Percentiles rank a stretch among this genome's conserved stretches.
Conservation (phyloP, 202 grass and related monocot species). For the Zizania palustris region DNA sequence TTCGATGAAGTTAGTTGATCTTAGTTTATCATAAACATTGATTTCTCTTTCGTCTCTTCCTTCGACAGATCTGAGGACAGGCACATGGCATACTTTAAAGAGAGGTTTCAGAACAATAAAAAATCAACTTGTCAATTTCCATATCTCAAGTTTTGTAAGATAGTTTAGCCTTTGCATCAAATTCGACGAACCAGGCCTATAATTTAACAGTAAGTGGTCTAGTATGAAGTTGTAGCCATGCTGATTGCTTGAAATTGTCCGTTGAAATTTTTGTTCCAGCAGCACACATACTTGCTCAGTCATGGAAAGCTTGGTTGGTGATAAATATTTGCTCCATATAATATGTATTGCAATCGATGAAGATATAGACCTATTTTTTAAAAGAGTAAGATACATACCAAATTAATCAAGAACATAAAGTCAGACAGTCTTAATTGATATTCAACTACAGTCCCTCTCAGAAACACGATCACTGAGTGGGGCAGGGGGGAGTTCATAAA, state of each 20-base stretch:
- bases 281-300: background rate
- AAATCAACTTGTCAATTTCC: background rate
- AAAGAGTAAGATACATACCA: background rate
- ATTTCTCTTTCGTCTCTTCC: background rate
- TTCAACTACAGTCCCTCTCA: no score
- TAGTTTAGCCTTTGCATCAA: background rate
- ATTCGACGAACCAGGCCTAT: background rate
- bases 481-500: no score
- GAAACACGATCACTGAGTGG: no score
- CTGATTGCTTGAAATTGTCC: background rate
- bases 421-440: background rate
- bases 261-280: background rate
- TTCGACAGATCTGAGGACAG: background rate
- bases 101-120: background rate
- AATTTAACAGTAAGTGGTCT: background rate
- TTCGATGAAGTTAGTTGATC: slow-evolving; percentile 12
- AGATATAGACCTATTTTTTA: background rate
- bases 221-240: background rate
- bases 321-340: background rate
- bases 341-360: background rate
- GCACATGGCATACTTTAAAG: background rate
- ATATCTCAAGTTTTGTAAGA: background rate
- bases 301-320: slow-evolving; percentile 7
- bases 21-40: background rate
- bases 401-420: background rate